Conservation (phyloP, 2,329 filamentous ascomycete genomes). For the Didymella keratinophila region DNA sequence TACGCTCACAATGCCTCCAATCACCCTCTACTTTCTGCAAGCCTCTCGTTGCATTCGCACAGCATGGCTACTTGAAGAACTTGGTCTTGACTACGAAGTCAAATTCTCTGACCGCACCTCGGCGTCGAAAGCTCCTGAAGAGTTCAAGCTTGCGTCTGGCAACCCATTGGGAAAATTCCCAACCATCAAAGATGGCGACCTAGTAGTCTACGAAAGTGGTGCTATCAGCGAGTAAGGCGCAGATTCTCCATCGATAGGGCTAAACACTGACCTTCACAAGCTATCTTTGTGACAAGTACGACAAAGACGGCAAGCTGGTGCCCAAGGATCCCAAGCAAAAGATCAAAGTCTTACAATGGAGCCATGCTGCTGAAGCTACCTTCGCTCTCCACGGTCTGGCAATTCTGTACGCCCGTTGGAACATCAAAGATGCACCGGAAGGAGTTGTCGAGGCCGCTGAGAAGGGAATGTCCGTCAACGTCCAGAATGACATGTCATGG, state of each 20-base stretch:
- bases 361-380: conserved; percentile 58
- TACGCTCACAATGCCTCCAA: conserved; percentile 29
- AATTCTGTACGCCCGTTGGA: conserved; percentile 56
- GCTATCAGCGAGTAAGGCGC: conserved; percentile 55
- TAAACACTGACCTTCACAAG: conserved; percentile 32
- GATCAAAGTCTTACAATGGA: conserved; percentile 53
- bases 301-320: conserved; percentile 49
- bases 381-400: conserved; percentile 57
- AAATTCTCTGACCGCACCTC: conserved; percentile 52
- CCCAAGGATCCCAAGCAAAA: conserved; percentile 46
- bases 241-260: not conserved
- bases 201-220: conserved; percentile 55
- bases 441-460: conserved; percentile 49
- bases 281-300: conserved; percentile 58
- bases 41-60: conserved; percentile 56
- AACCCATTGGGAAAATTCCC: conserved; percentile 58
- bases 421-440: conserved; percentile 40
- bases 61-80: conserved; percentile 58
- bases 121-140: conserved; percentile 51
- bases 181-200: conserved; percentile 52
- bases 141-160: conserved; percentile 53
- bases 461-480: conserved; percentile 51
- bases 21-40: conserved; percentile 59
- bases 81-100: conserved; percentile 53
- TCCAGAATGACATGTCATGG: conserved; percentile 57